Percentiles rank a stretch among this genome's conserved stretches.
Conservation (phyloP, 345 rosid genomes). For the Lumnitzera racemosa region DNA sequence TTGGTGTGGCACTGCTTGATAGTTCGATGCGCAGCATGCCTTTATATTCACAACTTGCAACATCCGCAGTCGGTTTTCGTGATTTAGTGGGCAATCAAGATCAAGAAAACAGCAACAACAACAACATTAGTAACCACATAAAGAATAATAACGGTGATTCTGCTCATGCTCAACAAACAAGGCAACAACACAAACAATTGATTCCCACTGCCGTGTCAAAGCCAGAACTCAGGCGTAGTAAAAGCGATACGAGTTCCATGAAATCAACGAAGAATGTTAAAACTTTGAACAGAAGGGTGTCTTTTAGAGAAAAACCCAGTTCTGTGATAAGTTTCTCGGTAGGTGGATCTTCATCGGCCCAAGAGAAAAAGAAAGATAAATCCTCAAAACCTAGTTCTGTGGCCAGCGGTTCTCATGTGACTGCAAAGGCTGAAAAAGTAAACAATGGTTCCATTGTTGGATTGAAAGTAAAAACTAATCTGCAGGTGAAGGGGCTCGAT, state of each 20-base stretch:
- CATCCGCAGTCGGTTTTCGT: conserved; percentile 70
- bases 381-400: conserved; percentile 7
- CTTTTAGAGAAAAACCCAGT: conserved; percentile 11
- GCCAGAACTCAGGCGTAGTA: conserved; percentile 56
- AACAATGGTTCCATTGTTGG: conserved; percentile 14
- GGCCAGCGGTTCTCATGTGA: conserved; percentile 5
- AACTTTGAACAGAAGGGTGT: conserved; percentile 1
- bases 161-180: not conserved
- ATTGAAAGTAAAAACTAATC: not conserved
- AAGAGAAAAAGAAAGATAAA: conserved; percentile 8
- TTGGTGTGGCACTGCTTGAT: conserved; percentile 72
- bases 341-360: conserved; percentile 4
- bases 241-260: conserved; percentile 77
- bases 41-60: conserved; percentile 40
- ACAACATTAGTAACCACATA: conserved; percentile 11
- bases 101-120: conserved; percentile 12
- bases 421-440: not conserved
- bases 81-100: conserved; percentile 58
- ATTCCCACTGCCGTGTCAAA: conserved; percentile 17
- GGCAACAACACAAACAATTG: not conserved
- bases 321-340: conserved; percentile 29
- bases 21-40: conserved; percentile 95
- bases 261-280: conserved; percentile 22
- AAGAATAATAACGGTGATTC: conserved; percentile 7
- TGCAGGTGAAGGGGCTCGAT: conserved; percentile 2